Evolutionary conservation across 306 rosid genomes (phyloP), one percentile per base, ranked within the genome.

Genomic region (Gynostemma pentaphyllum): DNA sequence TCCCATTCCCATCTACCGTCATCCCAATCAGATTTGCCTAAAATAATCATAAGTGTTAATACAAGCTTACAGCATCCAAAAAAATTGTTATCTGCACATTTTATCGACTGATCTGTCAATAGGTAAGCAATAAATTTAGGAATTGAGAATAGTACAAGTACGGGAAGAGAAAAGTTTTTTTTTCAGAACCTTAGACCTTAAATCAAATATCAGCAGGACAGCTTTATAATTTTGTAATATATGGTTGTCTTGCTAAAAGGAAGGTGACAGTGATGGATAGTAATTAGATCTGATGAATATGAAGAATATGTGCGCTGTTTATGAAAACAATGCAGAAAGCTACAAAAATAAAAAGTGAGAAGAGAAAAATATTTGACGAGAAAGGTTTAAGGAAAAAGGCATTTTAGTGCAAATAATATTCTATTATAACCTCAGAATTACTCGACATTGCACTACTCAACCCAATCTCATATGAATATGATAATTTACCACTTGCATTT

Each of bases 1-100:
- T 82, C 90, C 98, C 98, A 92, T 80, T 92, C 98, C 98, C 96
- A 92, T 59, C 82, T 79, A 40, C 95, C 95, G 64, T 82, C 85
- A 69, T 86, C 98, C 98, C 98, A 92, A 72, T 92, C 96, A 72
- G 90, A 92, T 73, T 94, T 83, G 48, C 90, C 98, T 92, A 78
- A 54, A 72, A 63, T 30, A 70, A 55, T 27, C 45, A 37, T 64
- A 47, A 37, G 66, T 41, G 46, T 10, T 28, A 45, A 13, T n/a
- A 45, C 1, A 27, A n/a, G 45, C 21, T 22, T 29, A 23, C 50
- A 63, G 42, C 40, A 74, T 11, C 15, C 7, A 2, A 49, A 32
- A 18, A 48, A n/a, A n/a, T 22, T 54, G 41, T 30, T 39, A 39
- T 6, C 13, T 11, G 34, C 30, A 60, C 32, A 36, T 37, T n/a